phyloP scores from a whole-genome alignment of 495 filamentous ascomycete genomes.

The Xylaria grammica region DNA sequence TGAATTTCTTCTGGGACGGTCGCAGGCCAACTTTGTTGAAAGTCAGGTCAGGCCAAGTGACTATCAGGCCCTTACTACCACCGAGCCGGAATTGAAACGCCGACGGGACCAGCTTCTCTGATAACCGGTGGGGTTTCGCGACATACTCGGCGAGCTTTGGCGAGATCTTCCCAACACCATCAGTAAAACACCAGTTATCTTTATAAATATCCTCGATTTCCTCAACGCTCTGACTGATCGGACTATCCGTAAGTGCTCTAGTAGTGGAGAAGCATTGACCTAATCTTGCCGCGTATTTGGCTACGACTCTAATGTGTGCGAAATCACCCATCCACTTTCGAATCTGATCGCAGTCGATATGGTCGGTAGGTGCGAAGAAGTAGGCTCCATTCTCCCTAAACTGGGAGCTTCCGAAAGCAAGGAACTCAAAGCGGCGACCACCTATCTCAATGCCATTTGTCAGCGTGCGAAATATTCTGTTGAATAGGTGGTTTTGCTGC shows the following conservation, averaged over 20 bases:
- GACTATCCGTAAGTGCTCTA: conserved; percentile 54
- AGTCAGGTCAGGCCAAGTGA: conserved; percentile 65
- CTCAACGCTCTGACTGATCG: conserved; percentile 40
- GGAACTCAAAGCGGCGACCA: conserved; percentile 81
- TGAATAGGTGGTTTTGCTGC: conserved; percentile 73
- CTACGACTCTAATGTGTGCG: conserved; percentile 73
- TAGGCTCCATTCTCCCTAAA: conserved; percentile 92
- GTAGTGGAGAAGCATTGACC: conserved; percentile 98
- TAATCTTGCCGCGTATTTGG: conserved; percentile 84
- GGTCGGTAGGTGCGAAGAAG: conserved; percentile 73
- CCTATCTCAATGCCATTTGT: conserved; percentile 82
- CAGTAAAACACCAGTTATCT: conserved; percentile 76
- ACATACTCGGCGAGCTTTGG: conserved; percentile 72
- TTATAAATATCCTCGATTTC: conserved; percentile 68
- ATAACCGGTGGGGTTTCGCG: conserved; percentile 65
- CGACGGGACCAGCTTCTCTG: conserved; percentile 64
- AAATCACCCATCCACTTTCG: conserved; percentile 93
- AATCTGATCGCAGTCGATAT: conserved; percentile 72
- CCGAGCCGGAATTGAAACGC: conserved; percentile 91
- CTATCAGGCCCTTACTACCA: conserved; percentile 89
- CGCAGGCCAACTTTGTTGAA: conserved; percentile 74
- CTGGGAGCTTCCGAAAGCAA: conserved; percentile 95
- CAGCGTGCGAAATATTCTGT: conserved; percentile 72
- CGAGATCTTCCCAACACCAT: conserved; percentile 95
- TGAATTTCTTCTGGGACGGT: conserved; percentile 86